Conservation (phyloP, 306 rosid genomes). For the Acacia crassicarpa region DNA sequence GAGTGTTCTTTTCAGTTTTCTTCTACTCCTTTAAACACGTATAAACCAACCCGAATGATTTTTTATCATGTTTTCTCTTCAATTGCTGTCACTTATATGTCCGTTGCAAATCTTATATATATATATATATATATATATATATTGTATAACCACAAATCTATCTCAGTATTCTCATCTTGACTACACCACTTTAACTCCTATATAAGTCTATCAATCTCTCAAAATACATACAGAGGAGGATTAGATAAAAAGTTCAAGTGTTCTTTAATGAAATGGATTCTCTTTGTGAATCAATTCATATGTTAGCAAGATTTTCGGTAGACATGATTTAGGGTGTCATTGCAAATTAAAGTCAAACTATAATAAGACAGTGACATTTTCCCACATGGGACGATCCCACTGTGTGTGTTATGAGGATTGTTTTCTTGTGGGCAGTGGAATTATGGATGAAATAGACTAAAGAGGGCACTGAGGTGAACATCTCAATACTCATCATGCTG, state of each 20-base stretch:
- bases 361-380: neutral
- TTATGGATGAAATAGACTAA: neutral
- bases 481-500: neutral
- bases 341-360: neutral
- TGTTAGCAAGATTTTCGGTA: neutral
- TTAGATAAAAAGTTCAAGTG: neutral
- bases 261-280: too few relatives aligned
- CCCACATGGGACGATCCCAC: constrained; percentile 1
- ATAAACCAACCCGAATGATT: too few relatives aligned
- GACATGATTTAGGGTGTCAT: neutral
- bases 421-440: neutral
- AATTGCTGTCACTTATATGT: too few relatives aligned
- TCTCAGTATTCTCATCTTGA: too few relatives aligned
- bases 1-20: too few relatives aligned
- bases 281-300: neutral
- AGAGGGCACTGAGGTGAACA: neutral
- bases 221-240: neutral
- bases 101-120: too few relatives aligned
- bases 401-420: neutral
- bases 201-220: neutral
- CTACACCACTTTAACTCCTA: too few relatives aligned
- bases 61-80: too few relatives aligned
- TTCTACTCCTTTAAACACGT: too few relatives aligned
- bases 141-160: too few relatives aligned
- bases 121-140: too few relatives aligned